Conservation (phyloP, 192 early-diverging fungal species). For the Coemansia sp. region DNA sequence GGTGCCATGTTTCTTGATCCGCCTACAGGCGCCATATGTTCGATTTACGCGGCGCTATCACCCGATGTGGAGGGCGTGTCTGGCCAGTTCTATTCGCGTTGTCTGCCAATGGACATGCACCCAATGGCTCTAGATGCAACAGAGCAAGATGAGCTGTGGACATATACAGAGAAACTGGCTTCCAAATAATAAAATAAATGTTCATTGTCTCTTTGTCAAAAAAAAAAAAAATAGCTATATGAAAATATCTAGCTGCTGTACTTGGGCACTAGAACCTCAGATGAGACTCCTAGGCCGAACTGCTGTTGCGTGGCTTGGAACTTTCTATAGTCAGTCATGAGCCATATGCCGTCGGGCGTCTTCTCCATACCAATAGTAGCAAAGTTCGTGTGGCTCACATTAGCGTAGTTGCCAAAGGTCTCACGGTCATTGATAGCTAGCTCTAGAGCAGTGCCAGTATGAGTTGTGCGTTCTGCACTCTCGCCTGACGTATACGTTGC, state of each 20-base stretch:
- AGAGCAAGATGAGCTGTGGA: slow-evolving; percentile 30
- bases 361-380: slow-evolving; percentile 1
- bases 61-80: slow-evolving; percentile 12
- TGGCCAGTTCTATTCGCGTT: slow-evolving; percentile 17
- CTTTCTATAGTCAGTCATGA: slow-evolving; percentile 13
- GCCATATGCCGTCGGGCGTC: slow-evolving; percentile 18
- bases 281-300: slow-evolving; percentile 1
- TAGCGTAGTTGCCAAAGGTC: background rate
- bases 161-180: slow-evolving; percentile 22
- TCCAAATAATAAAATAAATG: background rate
- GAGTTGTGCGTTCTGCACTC: background rate
- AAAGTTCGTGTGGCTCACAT: background rate
- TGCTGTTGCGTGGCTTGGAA: slow-evolving; percentile 24
- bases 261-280: slow-evolving; percentile 10
- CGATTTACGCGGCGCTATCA: slow-evolving; percentile 13
- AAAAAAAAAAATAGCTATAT: background rate
- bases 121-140: slow-evolving; percentile 10
- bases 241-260: background rate
- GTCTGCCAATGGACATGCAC: slow-evolving; percentile 13
- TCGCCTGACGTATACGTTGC: background rate
- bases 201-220: background rate
- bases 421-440: slow-evolving; percentile 10
- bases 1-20: slow-evolving; percentile 2
- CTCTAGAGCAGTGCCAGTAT: slow-evolving; percentile 17
- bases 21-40: slow-evolving; percentile 13